Base-by-base conservation (phyloP, 768 basidiomycete species). In the Asterophora parasitica region DNA sequence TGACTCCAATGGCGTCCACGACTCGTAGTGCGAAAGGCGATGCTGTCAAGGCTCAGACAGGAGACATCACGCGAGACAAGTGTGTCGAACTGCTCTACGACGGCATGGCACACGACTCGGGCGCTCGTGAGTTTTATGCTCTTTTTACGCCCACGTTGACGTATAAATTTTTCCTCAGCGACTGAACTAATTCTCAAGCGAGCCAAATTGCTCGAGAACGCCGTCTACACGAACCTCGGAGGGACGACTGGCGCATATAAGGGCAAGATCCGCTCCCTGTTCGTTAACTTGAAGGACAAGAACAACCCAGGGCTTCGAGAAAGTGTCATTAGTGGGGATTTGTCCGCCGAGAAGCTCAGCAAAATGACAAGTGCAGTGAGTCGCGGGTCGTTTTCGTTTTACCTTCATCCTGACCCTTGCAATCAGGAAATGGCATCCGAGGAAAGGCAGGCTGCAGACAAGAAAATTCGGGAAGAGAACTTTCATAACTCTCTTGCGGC, bases 261-360 rank as follows among this genome's bases (percentile, higher is more conserved):
- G 55, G 65, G 70, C 57, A 96, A 90, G 64, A 88, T 98, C 52
- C 83, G 96, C 23, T 84, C 85, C 20, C 66, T 97, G 37, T 94
- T 81, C 61, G 85, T 95, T 57, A 98, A 98, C 65, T 75, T 99
- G 58, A 97, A 96, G 66, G 94, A 95, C 66, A 93, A 92, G 69
- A 81, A 84, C 57, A 99, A 99, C 65, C 92, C 93, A 12, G 76
- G 77, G 23, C 64, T 99, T 46, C 76, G 94, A 36, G 88, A 88
- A 61, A 85, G 81, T 56, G 80, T 99, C 51, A 87, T 95, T 28
- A 79, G 83, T 33, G 95, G 95, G 1, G 84, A 88, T 15, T 66
- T 96, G 1, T 58, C 79, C 0, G 77, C 83, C 0, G 77, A 80
- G 42, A 81, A 74, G 53, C 82, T 98, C 37, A 79, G 80, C 52